Conservation (phyloP, 148 eudicot genomes). For the Vaccinium vitisidaea region DNA sequence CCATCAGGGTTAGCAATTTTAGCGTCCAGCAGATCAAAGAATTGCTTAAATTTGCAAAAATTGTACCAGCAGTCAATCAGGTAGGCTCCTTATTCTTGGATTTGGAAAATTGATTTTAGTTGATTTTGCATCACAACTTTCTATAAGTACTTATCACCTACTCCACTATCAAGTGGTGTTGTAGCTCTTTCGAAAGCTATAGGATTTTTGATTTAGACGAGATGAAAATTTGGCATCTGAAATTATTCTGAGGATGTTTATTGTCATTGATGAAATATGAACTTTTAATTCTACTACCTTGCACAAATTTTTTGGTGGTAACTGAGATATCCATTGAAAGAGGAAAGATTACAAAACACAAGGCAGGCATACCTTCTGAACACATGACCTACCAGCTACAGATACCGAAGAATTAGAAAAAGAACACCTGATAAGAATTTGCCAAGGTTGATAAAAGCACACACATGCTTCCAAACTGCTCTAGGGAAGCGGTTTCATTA, state of each 20-base stretch:
- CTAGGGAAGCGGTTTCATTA: not conserved
- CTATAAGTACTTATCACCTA: not conserved
- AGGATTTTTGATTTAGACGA: not conserved
- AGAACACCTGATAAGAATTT: no score
- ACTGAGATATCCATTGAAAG: no score
- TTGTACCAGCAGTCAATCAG: constrained; percentile 36
- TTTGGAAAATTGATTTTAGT: not conserved
- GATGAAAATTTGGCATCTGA: not conserved
- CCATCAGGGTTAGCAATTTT: constrained; percentile 34
- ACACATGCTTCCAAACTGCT: no score
- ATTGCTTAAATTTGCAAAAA: constrained; percentile 31
- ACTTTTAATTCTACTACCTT: not conserved
- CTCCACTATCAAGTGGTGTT: not conserved
- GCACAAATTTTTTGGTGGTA: no score
- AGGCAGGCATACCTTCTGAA: no score
- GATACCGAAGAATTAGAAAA: no score
- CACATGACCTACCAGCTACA: no score
- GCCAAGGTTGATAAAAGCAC: no score
- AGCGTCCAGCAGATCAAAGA: constrained; percentile 28
- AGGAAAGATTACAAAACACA: no score
- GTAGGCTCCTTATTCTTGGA: constrained; percentile 15
- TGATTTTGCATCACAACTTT: not conserved
- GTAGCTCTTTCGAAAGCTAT: not conserved
- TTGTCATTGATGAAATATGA: not conserved
- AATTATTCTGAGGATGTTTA: not conserved